These are phyloP conservation scores for Neurospora hispaniola DNA, from an alignment of 495 filamentous ascomycete genomes.

Conservation along the genomic window DNA sequence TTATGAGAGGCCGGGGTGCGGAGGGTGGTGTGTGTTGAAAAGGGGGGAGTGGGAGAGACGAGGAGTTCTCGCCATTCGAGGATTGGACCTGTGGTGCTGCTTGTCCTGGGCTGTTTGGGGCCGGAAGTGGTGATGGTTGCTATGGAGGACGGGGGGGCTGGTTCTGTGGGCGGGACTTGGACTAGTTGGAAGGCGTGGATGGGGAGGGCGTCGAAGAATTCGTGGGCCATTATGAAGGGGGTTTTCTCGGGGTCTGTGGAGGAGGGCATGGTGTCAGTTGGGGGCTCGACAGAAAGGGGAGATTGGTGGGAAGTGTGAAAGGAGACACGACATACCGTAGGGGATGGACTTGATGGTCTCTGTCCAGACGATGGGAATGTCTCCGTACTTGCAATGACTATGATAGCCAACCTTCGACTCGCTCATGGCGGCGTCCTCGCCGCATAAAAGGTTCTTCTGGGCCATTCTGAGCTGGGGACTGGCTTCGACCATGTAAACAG, in stretches of 20 bases:
- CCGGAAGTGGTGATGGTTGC: neutral
- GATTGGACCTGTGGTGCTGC: conserved; percentile 25
- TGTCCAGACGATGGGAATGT: conserved; percentile 73
- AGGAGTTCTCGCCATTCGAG: conserved; percentile 82
- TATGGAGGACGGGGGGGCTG: conserved; percentile 30
- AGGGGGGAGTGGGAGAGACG: conserved; percentile 55
- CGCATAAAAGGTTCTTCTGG: conserved; percentile 79
- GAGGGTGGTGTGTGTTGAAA: conserved; percentile 33
- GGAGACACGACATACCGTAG: conserved; percentile 17
- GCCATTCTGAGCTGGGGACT: conserved; percentile 61
- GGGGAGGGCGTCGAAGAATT: conserved; percentile 98
- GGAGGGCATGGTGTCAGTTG: neutral
- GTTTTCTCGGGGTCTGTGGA: conserved; percentile 45
- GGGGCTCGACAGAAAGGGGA: conserved; percentile 3
- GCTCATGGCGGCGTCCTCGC: conserved; percentile 52
- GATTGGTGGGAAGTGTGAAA: conserved; percentile 6
- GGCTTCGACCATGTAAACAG: conserved; percentile 85
- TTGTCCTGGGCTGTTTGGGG: conserved; percentile 9
- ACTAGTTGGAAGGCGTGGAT: conserved; percentile 85
- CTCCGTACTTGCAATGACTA: conserved; percentile 63
- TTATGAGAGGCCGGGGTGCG: conserved; percentile 44
- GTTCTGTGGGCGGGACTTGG: conserved; percentile 35
- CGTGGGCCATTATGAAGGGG: conserved; percentile 90
- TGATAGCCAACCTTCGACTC: conserved; percentile 63
- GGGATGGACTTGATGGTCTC: conserved; percentile 81